These are phyloP conservation scores for Diplodia sapinea DNA, from an alignment of 2,329 filamentous ascomycete species.

Conservation along the genomic window DNA sequence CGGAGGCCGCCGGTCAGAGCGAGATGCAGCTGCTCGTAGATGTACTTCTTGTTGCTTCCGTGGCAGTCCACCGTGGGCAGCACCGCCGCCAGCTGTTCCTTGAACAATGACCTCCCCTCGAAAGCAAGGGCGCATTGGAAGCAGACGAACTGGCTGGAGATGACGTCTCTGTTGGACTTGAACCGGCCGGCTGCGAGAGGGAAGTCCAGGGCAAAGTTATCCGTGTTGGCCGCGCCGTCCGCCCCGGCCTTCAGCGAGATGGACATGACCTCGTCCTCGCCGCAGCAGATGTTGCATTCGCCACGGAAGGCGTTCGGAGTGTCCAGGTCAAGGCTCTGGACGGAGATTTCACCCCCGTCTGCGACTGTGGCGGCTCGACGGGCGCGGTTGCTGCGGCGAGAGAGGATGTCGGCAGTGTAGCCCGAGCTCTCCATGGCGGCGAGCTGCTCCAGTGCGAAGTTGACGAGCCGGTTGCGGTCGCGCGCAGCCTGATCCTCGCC, in stretches of 20 bases:
- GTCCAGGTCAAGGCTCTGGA: slow-evolving; percentile 40
- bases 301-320: slow-evolving; percentile 38
- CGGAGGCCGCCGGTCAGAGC: slow-evolving; percentile 41
- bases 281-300: slow-evolving; percentile 43
- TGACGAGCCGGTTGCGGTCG: slow-evolving; percentile 40
- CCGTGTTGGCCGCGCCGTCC: slow-evolving; percentile 40
- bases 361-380: slow-evolving; percentile 38
- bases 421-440: slow-evolving; percentile 39
- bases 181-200: slow-evolving; percentile 42
- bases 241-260: slow-evolving; percentile 42
- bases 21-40: slow-evolving; percentile 43
- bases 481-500: slow-evolving; percentile 29
- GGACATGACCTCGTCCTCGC: slow-evolving; percentile 44
- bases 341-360: neutral
- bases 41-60: slow-evolving; percentile 43
- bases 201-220: slow-evolving; percentile 45
- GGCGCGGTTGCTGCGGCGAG: slow-evolving; percentile 43
- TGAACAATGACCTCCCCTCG: slow-evolving; percentile 40
- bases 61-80: slow-evolving; percentile 41
- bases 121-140: slow-evolving; percentile 44
- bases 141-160: slow-evolving; percentile 45
- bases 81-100: slow-evolving; percentile 40
- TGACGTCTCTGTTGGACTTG: slow-evolving; percentile 37
- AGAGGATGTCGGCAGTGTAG: slow-evolving; percentile 44
- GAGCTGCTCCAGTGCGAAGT: slow-evolving; percentile 39